Evolutionary conservation across 306 rosid genomes (phyloP), one percentile per base, ranked within the genome.

Genomic region (Pyrus bretschneideri): DNA sequence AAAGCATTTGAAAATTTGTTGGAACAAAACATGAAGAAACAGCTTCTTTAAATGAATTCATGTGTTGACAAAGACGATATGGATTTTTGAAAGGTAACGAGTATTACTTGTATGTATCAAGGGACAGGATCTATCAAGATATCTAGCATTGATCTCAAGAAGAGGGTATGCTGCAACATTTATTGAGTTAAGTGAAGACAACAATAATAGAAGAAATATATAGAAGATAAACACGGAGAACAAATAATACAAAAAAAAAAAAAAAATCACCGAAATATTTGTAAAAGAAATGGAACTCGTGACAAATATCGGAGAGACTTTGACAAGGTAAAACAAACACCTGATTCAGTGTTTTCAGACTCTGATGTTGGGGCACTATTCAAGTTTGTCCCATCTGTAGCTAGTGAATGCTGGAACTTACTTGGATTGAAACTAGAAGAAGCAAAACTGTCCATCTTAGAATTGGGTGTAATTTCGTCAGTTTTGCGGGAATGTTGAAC

Each of bases 321-420:
- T 23, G 23, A 51, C 52, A 58, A 42, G 3, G 42, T 38, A 38
- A 38, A 38, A 38, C 42, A 38, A 38, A 64, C 78, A 91, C 96
- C 98, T 63, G 96, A 91, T 84, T 89, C 95, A 57, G 87, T 87
- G 75, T 91, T 94, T 86, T 89, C 95, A 31, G 70, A 88, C 68
- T 89, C 93, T 69, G 98, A 82, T 72, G 88, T 80, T 74, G 81
- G 91, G 62, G 83, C 81, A 87, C 86, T 88, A 69, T 72, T 89
- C 62, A 87, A 84, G 88, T 91, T 86, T 74, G 86, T 79, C 29
- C 86, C 81, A 29, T 90, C 96, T 21, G 75, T 86, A 69, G 81
- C 83, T 82, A 81, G 89, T 67, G 96, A 80, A 79, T 67, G 88
- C 82, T 79, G 88, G 76, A 76, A 81, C 76, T 75, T 60, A 72